Base-by-base conservation (phyloP, 2,329 filamentous ascomycete genomes). In the Lachnellula occidentalis region DNA sequence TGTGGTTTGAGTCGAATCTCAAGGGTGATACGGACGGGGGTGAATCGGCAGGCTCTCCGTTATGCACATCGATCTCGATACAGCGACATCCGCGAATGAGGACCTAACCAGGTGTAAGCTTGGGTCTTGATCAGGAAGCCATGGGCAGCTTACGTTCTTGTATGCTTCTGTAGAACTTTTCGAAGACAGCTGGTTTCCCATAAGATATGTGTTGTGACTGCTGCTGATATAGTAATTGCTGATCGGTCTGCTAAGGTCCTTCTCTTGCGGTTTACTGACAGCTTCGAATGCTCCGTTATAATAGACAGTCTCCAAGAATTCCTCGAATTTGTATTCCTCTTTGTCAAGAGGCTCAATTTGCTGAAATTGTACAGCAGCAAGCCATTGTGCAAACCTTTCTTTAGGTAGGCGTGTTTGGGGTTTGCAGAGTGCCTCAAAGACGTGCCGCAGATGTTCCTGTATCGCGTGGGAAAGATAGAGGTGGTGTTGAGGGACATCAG, bases 21-120 rank as follows among this genome's bases (percentile, higher is more conserved):
- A 17, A 74, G 69, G 58, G 66, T 62, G 59, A 66, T 51, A 39
- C 43, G 51, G 49, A 17, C 53, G 51, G 43, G 51, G 48, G 8
- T 51, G 58, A 59, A 43, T 67, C 61, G 42, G 66, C 52, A 6
- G 68, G 63, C 46, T 80, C 75, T 12, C 90, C 89, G 70, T 96
- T 89, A 88, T 92, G 96, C 3, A 96, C 90, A 67, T 96, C 92
- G 53, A 96, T 94, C 70, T 96, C 92, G 46, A 96, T 90, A 66
- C 91, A 96, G 58, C 92, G 84, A 66, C 92, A 95, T 47, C 89
- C 88, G 50, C 83, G 80, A 36, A 81, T 76, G 12, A 96, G 81
- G 12, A 88, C 86, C 80, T 89, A 46, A 31, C 45, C 7, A 7
- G 45, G 21, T 12, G 19, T 19, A 5, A 36, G 17, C 27, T 63